Evolutionary conservation across 2,329 filamentous ascomycete genomes (phyloP), one percentile per base, ranked within the genome.

Genomic region (Diaporthe vaccinii): DNA sequence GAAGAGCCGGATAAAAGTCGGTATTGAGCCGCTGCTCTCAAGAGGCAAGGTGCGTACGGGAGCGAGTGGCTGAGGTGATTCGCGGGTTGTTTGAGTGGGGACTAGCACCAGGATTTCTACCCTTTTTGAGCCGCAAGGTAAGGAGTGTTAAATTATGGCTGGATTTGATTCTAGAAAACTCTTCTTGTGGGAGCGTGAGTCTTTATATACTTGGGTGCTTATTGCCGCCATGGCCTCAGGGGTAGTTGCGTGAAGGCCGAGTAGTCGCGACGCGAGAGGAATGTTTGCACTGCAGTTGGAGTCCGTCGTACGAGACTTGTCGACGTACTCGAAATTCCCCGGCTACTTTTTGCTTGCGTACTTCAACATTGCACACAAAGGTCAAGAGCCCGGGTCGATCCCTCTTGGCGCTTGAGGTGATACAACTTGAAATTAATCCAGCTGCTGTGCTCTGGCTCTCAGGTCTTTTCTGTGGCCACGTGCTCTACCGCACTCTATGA

Each of bases 41-140:
- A 61, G 36, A n/a, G 49, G 49, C 14, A 53, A 57, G 34, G 51
- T 36, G 28, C 31, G 14, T 51, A 34, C 22, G 46, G 6, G 15
- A 36, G 51, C 20, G n/a, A 72, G 55, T 36, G 25, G 65, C 22
- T 70, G 72, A 76, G 65, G 74, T 49, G 65, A 72, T 76, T 76
- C 74, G 31, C 72, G 69, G 20, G 39, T 67, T 34, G 65, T 39
- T 20, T 49, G 36, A 53, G 36, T 41, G 14, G 55, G 65, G 57
- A 12, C 62, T 31, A 31, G 44, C 51, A 46, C 53, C 51, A 36
- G 15, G n/a, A 39, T 62, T 61, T 62, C 36, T 22, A 51, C 15
- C 22, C 46, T 5, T 15, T 15, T 39, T 15, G 28, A 39, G 41
- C 28, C 46, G 14, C 53, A 51, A 39, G 20, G 20, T 28, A 62